A percentile compares a stretch with the other conserved stretches of the same genome.
Conservation (phyloP, 805 yeast genomes). For the Yarrowia osloensis region DNA sequence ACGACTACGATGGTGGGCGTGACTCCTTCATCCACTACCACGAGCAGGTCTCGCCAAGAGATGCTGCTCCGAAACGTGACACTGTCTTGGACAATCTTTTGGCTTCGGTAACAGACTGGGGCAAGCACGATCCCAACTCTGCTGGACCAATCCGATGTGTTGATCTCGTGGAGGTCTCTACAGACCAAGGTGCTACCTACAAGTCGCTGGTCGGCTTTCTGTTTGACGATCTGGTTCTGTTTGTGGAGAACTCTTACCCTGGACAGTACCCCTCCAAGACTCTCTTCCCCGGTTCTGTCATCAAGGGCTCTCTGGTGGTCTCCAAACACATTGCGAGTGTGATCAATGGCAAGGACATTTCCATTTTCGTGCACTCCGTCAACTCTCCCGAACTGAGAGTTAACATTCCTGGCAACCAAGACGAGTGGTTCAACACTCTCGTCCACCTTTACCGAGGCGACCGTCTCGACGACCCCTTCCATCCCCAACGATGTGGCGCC, state of each 20-base stretch:
- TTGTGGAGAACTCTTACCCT: conserved; percentile 18
- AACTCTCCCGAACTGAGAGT: conserved; percentile 10
- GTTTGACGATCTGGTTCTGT: conserved; percentile 12
- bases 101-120: conserved; percentile 6
- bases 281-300: conserved; percentile 8
- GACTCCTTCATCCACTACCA: conserved; percentile 12
- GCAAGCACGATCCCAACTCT: neutral
- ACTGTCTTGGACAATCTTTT: neutral
- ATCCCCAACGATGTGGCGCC: neutral
- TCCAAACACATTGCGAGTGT: conserved; percentile 5
- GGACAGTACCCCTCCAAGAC: neutral
- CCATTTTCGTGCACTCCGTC: neutral
- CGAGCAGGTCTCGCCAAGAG: neutral
- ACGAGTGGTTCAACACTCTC: neutral
- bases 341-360: neutral
- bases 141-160: neutral
- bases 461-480: neutral
- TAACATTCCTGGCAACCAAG: neutral
- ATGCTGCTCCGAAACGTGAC: neutral
- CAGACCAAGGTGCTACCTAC: neutral
- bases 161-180: conserved; percentile 9
- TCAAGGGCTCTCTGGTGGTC: conserved; percentile 17
- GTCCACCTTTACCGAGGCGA: neutral
- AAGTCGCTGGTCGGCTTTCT: conserved; percentile 12
- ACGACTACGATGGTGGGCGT: conserved; percentile 12